phyloP scores from a whole-genome alignment of 2,329 filamentous ascomycete genomes.

The Pseudocercospora eumusae region DNA sequence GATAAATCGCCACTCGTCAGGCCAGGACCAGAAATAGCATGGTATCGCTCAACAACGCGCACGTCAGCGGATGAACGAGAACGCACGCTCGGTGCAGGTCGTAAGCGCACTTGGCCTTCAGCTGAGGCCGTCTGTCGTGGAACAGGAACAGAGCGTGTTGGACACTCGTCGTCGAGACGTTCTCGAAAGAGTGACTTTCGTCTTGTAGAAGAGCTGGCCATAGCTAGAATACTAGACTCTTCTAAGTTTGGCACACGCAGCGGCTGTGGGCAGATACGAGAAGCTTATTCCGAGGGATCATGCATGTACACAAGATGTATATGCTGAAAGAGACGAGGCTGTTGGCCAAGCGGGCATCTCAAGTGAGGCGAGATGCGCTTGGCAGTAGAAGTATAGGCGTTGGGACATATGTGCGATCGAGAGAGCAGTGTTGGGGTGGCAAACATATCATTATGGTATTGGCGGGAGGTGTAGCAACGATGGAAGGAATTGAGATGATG shows the following conservation, averaged over 20 bases:
- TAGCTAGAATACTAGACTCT: constrained; percentile 7
- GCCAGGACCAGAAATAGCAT: constrained; percentile 21
- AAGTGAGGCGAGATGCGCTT: not conserved
- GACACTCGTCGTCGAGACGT: constrained; percentile 4
- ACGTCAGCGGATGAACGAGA: constrained; percentile 37
- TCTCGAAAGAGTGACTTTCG: constrained; percentile 18
- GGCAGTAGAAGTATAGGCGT: not conserved
- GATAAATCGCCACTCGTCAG: constrained; percentile 17
- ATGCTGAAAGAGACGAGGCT: not conserved
- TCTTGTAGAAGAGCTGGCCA: constrained; percentile 14
- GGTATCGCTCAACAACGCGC: constrained; percentile 29
- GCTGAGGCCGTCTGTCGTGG: constrained; percentile 3
- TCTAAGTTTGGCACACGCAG: constrained; percentile 18
- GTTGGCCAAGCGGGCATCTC: not conserved
- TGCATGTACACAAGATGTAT: not conserved
- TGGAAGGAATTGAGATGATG: not conserved
- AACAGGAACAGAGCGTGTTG: not conserved
- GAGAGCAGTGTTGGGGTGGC: constrained; percentile 8
- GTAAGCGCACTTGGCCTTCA: constrained; percentile 6
- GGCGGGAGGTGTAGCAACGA: not conserved
- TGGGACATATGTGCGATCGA: constrained; percentile 7
- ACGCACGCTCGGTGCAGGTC: constrained; percentile 28
- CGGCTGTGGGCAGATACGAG: constrained; percentile 18
- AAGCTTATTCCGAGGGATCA: constrained; percentile 16
- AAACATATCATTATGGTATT: too few species aligned